Evolutionary conservation across 2,329 filamentous ascomycete genomes (phyloP), one percentile per base, ranked within the genome.

Genomic region (Xylariaceae sp.): DNA sequence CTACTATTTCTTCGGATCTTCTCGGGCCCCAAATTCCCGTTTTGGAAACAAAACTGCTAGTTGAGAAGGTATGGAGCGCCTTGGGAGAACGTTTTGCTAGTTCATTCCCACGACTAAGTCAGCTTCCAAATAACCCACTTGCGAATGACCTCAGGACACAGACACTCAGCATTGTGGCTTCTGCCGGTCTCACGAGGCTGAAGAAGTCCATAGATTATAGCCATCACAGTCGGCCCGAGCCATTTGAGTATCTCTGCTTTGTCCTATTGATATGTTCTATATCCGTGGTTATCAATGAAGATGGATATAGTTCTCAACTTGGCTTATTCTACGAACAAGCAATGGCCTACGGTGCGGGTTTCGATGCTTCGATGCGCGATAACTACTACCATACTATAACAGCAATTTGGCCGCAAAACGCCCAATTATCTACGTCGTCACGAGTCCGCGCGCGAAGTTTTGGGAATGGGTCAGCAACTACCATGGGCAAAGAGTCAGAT

Each of bases 231-330:
- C 44, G 30, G 23, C 52, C 51, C 2, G 74, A 76, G 1, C 73
- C 81, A 3, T 64, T 79, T 34, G 74, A 80, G 34, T 74, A 76
- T 2, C 65, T 84, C 1, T 83, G 80, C 66, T 78, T 83, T 61
- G 67, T 82, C 37, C 81, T 84, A 57, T 62, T 83, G 17, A 72
- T 79, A 23, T 82, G 82, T 62, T 77, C 80, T 10, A 74, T 83
- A 44, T 81, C 77, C 3, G 64, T 81, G 8, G 73, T 80, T 11
- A 66, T 80, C 4, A 74, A 80, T 56, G 77, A 76, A 64, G 73
- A 76, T 54, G 74, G 76, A 35, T 70, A 76, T 4, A 53, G 66
- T 9, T 60, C 59, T 6, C 73, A 73, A 53, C 75, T 73, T 23
- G 71, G 67, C 13, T 68, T 73, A 13, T 69, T 83, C 6, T 84